Evolutionary conservation across 306 rosid genomes (phyloP), one percentile per base, ranked within the genome.

Genomic region (Vigna angularis): DNA sequence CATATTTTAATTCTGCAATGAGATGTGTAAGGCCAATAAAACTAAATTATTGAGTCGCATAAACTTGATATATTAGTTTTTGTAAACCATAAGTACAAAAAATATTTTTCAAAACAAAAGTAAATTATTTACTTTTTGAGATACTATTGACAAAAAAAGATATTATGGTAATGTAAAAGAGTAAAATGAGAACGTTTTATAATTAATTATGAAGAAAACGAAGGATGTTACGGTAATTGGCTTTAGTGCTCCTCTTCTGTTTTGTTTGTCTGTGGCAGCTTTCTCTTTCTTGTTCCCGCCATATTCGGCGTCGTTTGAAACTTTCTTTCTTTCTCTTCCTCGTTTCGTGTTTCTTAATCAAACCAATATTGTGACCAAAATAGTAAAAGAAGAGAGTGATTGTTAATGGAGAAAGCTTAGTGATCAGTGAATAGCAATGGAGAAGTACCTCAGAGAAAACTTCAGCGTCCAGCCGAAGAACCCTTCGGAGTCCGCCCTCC

Each of bases 381-480:
- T 4, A 59, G 40, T 18, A 42, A 40, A 22, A 75, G 11, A 81
- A 7, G 12, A 57, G 30, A 38, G 59, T 50, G 81, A 70, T 81
- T 42, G 55, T 77, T 73, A 72, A 53, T 17, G 20, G 36, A 45
- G 61, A 58, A 42, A 5, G 7, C 15, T 67, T 0, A 58, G 66
- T 40, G 74, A 44, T 44, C 49, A 79, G 32, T 16, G 57, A 11
- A 1, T 0, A 53, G 28, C 7, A 9, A 88, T 95, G 89, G 97
- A 91, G 90, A 78, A 82, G 65, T 95, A 90, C 77, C 82, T 92
- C 76, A 75, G 97, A 77, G 85, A 81, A 40, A 87, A 95, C 83
- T 95, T 95, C 50, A 74, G 72, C 42, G 88, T 91, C 13, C 87
- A 90, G 22, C 79, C 88, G 8, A 92, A 95, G 76, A 78, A 88